Evolutionary conservation across 768 basidiomycete genomes (phyloP), one percentile per base, ranked within the genome.

Genomic region (Tubosaeta sp.): DNA sequence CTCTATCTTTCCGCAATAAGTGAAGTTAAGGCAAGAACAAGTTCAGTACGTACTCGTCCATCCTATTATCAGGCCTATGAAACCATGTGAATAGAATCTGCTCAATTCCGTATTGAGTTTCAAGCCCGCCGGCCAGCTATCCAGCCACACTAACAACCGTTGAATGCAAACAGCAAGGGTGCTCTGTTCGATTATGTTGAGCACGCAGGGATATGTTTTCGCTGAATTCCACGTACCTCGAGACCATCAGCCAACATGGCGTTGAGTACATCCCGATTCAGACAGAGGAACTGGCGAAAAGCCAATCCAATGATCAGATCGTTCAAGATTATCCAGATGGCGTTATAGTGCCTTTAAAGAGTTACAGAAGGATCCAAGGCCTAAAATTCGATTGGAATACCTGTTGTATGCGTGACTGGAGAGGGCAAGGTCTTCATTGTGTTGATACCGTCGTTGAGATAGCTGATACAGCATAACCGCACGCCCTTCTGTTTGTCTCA

Each of bases 71-170:
- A 90, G 55, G 22, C 76, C 77, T 3, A 85, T 73, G 44, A 96
- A 84, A 0, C 79, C 76, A 51, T 83, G 77, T n/a, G 85, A 82
- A 60, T 91, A 87, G 64, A 96, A 87, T 22, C 76, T 73, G 58
- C 91, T 90, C n/a, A 99, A 77, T 59, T 97, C 90, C 0, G 91
- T 90, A 62, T 98, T 98, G 46, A 99, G 83, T 69, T 99, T 99
- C 35, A 99, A 71, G 1, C 96, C 95, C 2, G 86, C 93, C 0
- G 95, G 95, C 95, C 95, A 98, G 53, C 87, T 82, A 65, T 96
- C 88, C 12, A 99, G 76, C 94, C 94, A 97, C 1, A 75, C 59
- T 2, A 97, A 73, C 0, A 77, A 73, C 14, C 71, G 69, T 38
- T 79, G 76, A 9, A 87, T 64, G 43, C 71, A 69, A 50, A 61